Evolutionary conservation across 1,284 basidiomycete genomes (phyloP).

Genomic region (Boletus albobrunnescens): DNA sequence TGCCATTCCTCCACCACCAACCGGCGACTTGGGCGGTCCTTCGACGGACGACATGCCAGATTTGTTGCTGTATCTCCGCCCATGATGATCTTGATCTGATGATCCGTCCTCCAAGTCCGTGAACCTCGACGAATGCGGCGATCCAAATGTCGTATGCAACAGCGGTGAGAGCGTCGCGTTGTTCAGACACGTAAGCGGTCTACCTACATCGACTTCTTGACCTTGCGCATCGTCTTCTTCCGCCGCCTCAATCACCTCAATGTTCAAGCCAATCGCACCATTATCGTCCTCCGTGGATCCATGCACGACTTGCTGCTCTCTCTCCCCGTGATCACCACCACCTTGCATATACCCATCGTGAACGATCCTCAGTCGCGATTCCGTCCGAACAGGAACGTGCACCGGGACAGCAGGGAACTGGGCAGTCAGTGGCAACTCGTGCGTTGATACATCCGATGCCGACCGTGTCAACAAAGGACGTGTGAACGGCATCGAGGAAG

Average conservation of each 20-base stretch:
- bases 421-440: slow-evolving; percentile 24
- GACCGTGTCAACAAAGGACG: slow-evolving; percentile 22
- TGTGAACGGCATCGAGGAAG: slow-evolving; percentile 11
- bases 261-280: slow-evolving; percentile 9
- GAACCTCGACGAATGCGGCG: slow-evolving; percentile 41
- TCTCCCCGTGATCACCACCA: slow-evolving; percentile 16
- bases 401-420: slow-evolving; percentile 33
- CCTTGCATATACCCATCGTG: slow-evolving; percentile 23
- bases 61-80: slow-evolving; percentile 16
- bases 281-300: slow-evolving; percentile 15
- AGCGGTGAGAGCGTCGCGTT: slow-evolving; percentile 39
- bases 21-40: slow-evolving; percentile 13
- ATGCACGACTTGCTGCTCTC: slow-evolving; percentile 17
- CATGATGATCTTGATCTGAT: slow-evolving; percentile 23
- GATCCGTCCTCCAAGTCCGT: slow-evolving; percentile 29
- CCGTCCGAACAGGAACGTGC: slow-evolving; percentile 30
- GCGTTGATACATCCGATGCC: slow-evolving; percentile 25
- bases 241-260: slow-evolving; percentile 19
- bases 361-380: slow-evolving; percentile 30
- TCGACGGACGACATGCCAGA: slow-evolving; percentile 18
- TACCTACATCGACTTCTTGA: slow-evolving; percentile 8
- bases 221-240: slow-evolving; percentile 16
- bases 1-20: slow-evolving; percentile 29
- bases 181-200: slow-evolving; percentile 3
- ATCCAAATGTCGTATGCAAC: slow-evolving; percentile 51